Evolutionary conservation across 306 rosid genomes (phyloP).

Genomic region (Biancaea sappan): DNA sequence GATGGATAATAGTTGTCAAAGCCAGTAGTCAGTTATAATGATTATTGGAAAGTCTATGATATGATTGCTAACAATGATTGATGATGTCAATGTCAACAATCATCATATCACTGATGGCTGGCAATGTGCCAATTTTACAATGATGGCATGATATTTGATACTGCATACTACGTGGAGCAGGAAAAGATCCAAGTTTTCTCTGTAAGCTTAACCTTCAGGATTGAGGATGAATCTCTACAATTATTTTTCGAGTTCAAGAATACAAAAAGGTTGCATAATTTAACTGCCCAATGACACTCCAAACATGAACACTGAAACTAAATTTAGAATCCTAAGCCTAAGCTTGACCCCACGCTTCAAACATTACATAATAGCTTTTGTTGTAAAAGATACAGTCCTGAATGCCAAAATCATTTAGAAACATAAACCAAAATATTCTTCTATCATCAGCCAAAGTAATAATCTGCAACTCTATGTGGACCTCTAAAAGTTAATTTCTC

Average conservation of each 20-base stretch:
- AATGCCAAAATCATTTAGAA: slow-evolving; percentile 2
- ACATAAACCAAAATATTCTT: not conserved
- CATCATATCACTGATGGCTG: not conserved
- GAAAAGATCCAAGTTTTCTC: not conserved
- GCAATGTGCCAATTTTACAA: not conserved
- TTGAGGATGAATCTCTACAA: not conserved
- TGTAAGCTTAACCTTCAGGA: not conserved
- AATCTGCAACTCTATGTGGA: not conserved
- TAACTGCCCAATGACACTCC: not conserved
- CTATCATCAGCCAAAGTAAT: not conserved
- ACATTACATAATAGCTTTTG: not conserved
- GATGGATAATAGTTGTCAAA: not conserved
- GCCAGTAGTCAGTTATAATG: not conserved
- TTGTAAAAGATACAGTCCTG: not conserved
- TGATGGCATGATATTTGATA: not conserved
- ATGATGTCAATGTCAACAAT: not conserved
- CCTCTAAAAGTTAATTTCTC: not conserved
- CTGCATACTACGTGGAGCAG: not conserved
- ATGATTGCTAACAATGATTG: not conserved
- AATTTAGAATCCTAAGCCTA: not conserved
- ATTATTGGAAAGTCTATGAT: not conserved
- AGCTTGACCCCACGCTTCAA: not conserved
- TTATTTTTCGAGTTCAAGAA: slow-evolving; percentile 11
- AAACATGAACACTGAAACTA: not conserved
- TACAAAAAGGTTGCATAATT: not conserved